phyloP scores from a whole-genome alignment of 2,329 filamentous ascomycete species.

The Cladophialophora exuberans region DNA sequence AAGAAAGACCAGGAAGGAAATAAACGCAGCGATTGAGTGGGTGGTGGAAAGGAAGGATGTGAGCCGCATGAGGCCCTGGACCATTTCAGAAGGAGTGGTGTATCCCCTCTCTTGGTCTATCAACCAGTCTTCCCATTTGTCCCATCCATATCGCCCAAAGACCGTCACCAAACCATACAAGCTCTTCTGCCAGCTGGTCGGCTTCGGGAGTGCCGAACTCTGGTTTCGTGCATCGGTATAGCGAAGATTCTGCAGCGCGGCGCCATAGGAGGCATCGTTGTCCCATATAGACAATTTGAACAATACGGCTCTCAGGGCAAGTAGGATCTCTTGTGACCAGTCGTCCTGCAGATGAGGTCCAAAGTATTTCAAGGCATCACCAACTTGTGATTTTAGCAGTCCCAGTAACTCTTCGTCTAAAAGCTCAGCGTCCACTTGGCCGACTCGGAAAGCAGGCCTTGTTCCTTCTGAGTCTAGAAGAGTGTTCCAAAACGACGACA shows the following conservation, averaged over 20 bases:
- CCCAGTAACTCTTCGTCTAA: conserved; percentile 89
- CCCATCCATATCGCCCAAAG: conserved; percentile 86
- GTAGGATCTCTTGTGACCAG: conserved; percentile 82
- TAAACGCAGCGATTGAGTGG: conserved; percentile 80
- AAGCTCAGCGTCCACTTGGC: conserved; percentile 93
- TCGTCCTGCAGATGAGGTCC: conserved; percentile 78
- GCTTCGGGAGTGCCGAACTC: conserved; percentile 66
- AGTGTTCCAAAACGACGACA: conserved; percentile 66
- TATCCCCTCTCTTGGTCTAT: conserved; percentile 76
- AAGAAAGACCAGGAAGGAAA: conserved; percentile 87
- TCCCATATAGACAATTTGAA: conserved; percentile 98
- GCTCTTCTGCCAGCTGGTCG: conserved; percentile 80
- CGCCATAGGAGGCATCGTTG: conserved; percentile 92
- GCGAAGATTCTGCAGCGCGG: conserved; percentile 85
- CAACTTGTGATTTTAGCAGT: conserved; percentile 83
- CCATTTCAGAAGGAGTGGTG: conserved; percentile 45
- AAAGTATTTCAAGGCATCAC: conserved; percentile 85
- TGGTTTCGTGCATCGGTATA: conserved; percentile 79
- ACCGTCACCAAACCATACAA: conserved; percentile 85
- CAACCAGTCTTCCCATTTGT: conserved; percentile 87
- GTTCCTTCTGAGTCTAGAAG: conserved; percentile 77
- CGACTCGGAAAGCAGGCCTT: conserved; percentile 84
- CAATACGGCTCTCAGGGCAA: conserved; percentile 74
- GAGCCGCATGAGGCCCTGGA: conserved; percentile 64
- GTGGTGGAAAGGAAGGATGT: conserved; percentile 71